Conservation (phyloP, 2,329 filamentous ascomycete genomes). For the Pseudogymnoascus sp. region DNA sequence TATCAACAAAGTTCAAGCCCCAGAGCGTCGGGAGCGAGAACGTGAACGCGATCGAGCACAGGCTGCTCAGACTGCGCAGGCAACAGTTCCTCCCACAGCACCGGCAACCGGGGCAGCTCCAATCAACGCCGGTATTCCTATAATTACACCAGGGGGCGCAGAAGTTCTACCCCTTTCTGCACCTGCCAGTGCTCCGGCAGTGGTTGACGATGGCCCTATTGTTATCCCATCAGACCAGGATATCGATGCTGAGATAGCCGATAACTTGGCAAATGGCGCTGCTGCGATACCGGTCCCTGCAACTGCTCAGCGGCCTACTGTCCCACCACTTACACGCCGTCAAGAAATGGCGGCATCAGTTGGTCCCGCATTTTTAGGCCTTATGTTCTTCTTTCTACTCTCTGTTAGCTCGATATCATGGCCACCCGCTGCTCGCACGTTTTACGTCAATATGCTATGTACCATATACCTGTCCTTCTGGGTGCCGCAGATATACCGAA, state of each 20-base stretch:
- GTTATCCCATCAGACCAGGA: slow-evolving; percentile 58
- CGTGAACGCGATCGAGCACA: slow-evolving; percentile 17
- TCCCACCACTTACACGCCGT: slow-evolving; percentile 18
- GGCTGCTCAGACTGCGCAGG: slow-evolving; percentile 22
- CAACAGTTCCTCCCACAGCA: slow-evolving; percentile 20
- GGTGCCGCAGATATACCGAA: slow-evolving; percentile 85
- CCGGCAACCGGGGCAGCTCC: neutral
- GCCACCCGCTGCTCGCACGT: slow-evolving; percentile 45
- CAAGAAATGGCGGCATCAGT: slow-evolving; percentile 43
- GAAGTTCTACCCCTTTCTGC: slow-evolving; percentile 15
- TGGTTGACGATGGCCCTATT: slow-evolving; percentile 34
- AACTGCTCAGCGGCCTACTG: slow-evolving; percentile 23
- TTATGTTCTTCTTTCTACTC: slow-evolving; percentile 48
- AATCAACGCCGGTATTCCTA: slow-evolving; percentile 20
- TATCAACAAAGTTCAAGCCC: slow-evolving; percentile 53
- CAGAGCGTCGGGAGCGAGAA: slow-evolving; percentile 38
- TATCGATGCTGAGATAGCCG: slow-evolving; percentile 50
- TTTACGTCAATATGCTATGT: slow-evolving; percentile 54
- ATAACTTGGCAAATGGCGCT: slow-evolving; percentile 26
- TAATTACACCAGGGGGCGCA: slow-evolving; percentile 24
- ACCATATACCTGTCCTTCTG: slow-evolving; percentile 83
- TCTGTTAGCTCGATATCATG: slow-evolving; percentile 52
- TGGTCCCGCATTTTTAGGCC: slow-evolving; percentile 47
- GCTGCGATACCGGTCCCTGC: slow-evolving; percentile 21
- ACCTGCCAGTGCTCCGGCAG: slow-evolving; percentile 6